Percentiles rank a stretch among this genome's conserved stretches.
Conservation (phyloP, 2,329 filamentous ascomycete genomes). For the Tricladium varicosporioides region DNA sequence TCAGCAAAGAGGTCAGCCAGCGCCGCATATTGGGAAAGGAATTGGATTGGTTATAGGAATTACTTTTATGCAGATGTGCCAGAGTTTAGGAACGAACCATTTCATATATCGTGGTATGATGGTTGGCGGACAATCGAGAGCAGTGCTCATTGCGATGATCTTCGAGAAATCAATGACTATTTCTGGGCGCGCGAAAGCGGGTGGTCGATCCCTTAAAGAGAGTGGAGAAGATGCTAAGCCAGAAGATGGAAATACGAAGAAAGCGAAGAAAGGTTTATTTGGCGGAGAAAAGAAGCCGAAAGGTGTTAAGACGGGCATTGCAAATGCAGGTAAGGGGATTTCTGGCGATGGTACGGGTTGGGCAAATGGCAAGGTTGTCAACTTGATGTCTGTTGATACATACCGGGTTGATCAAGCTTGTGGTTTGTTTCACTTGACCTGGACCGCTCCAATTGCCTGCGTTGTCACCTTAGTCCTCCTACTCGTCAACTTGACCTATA, state of each 20-base stretch:
- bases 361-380: conserved; percentile 89
- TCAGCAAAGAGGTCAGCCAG: conserved; percentile 44
- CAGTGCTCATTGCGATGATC: conserved; percentile 78
- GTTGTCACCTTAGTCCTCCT: conserved; percentile 78
- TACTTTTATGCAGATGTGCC: conserved; percentile 78
- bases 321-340: conserved; percentile 45
- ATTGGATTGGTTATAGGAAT: conserved; percentile 83
- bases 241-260: conserved; percentile 41
- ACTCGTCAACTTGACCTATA: conserved; percentile 84
- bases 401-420: conserved; percentile 88
- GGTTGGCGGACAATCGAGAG: conserved; percentile 79
- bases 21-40: conserved; percentile 70
- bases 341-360: conserved; percentile 75
- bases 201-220: conserved; percentile 54
- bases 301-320: conserved; percentile 30
- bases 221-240: conserved; percentile 38
- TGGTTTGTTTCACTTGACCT: conserved; percentile 86
- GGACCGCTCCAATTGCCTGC: conserved; percentile 80
- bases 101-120: conserved; percentile 94
- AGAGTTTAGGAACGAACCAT: conserved; percentile 81
- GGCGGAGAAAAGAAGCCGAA: conserved; percentile 31
- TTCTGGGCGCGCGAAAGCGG: conserved; percentile 83
- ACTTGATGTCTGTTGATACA: conserved; percentile 92
- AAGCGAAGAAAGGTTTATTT: conserved; percentile 43
- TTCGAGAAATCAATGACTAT: conserved; percentile 92